A percentile compares a stretch with the other conserved stretches of the same genome.
phyloP scores from a whole-genome alignment of 2,329 filamentous ascomycete genomes.

The Aspergillus sp. region DNA sequence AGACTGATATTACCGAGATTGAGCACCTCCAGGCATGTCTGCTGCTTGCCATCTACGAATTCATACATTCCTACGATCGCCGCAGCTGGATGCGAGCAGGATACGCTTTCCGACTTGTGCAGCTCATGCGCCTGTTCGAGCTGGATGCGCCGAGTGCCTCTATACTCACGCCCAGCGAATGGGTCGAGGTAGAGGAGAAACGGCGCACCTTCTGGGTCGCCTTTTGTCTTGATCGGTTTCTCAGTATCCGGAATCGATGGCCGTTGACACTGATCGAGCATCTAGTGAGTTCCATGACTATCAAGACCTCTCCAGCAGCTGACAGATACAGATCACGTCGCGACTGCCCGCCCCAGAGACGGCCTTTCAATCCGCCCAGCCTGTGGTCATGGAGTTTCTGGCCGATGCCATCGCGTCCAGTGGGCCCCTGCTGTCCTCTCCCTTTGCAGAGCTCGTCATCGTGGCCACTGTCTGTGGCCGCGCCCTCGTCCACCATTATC shows the following conservation, averaged over 20 bases:
- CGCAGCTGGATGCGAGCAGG: neutral
- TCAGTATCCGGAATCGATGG: neutral
- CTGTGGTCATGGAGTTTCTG: neutral
- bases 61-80: neutral
- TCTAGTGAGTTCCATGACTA: too few relatives aligned
- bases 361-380: neutral
- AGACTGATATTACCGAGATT: neutral
- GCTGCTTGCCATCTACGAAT: constrained; percentile 2
- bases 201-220: constrained; percentile 5
- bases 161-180: neutral
- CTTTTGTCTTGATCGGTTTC: constrained; percentile 4
- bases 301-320: too few relatives aligned
- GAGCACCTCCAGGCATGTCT: constrained; percentile 1
- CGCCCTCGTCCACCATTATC: neutral
- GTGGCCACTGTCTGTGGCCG: neutral
- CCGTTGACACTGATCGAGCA: neutral
- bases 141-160: neutral
- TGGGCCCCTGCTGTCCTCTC: neutral
- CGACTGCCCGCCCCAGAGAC: neutral
- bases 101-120: neutral
- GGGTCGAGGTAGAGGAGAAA: neutral
- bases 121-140: neutral
- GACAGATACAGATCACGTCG: neutral
- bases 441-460: neutral
- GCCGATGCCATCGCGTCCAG: neutral